Percentiles rank a stretch among this genome's conserved stretches.
Evolutionary conservation across 257 asterid genomes (phyloP).

Genomic region (Solanum bukasovii): DNA sequence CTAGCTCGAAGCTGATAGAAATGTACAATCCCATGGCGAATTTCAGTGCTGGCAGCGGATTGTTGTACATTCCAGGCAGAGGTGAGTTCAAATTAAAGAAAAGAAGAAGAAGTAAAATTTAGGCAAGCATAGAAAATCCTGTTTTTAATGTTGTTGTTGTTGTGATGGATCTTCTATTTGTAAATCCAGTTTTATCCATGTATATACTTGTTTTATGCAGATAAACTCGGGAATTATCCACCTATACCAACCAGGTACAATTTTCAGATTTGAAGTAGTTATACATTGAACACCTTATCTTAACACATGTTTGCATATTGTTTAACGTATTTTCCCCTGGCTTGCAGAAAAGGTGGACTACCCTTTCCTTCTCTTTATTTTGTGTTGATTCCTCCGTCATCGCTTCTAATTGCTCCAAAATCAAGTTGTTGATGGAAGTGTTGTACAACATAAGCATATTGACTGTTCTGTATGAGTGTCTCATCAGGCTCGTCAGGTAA

Average conservation of each 20-base stretch:
- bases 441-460: slow-evolving; percentile 5
- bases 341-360: slow-evolving; percentile 62
- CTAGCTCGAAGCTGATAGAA: neutral
- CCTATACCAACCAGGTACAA: neutral
- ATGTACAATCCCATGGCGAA: neutral
- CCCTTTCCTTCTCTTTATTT: neutral
- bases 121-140: no score
- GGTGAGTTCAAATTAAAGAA: neutral
- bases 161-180: no score
- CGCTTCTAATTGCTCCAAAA: neutral
- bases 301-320: neutral
- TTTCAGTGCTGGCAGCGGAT: neutral
- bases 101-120: neutral
- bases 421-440: neutral
- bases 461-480: neutral
- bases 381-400: neutral
- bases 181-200: no score
- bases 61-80: neutral
- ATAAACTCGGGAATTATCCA: neutral
- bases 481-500: slow-evolving; percentile 63
- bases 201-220: no score
- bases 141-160: no score
- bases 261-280: neutral
- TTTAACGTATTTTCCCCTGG: neutral
- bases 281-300: neutral